Base-by-base conservation (phyloP, 108 stramenopile genomes). In the Asterionellopsis glacialis region DNA sequence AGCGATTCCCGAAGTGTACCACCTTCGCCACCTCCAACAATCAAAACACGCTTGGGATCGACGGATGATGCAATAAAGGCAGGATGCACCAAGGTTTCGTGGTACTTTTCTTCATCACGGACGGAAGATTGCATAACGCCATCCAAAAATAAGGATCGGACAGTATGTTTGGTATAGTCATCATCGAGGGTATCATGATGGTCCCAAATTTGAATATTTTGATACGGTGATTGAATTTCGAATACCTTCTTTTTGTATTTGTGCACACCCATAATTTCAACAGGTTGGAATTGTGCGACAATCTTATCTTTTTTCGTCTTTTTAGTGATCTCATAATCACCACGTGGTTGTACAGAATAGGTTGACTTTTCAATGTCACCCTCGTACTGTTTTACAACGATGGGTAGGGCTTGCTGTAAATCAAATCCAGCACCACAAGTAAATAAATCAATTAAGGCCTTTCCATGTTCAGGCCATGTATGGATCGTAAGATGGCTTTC, bases 1-100 rank as follows among this genome's bases (percentile, higher is more conserved):
- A 95, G 72, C 64, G 96, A 68, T 63, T 93, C 91, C 18, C 91
- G 59, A 48, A 93, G 51, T 0, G 82, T 85, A 15, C 87, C 84
- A 62, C 91, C 91, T 61, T 89, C 85, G 15, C 88, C 91, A 23
- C 85, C 84, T 38, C 88, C 91, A 54, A 93, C 65, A 48, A 93
- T 83, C 13, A 79, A 84, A 11, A 88, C 84, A 0, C 81, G 65
- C 47, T 61, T 66, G 10, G 91, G 91, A 9, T 4, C 56, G 64
- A 85, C 69, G 0, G 79, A 62, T 47, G 96, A 96, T 11, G 87
- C 51, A 45, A 96, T 74, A 94, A 97, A 90, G 12, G 90, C 88
- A 16, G 97, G 97, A 69, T 97, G 97, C 9, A 97, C 94, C 33
- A 97, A 75, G 41, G 82, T 62, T 75, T 97, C 96, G 67, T 88